Conservation (phyloP, 1,284 basidiomycete genomes). For the Sanghuangporus baumii region DNA sequence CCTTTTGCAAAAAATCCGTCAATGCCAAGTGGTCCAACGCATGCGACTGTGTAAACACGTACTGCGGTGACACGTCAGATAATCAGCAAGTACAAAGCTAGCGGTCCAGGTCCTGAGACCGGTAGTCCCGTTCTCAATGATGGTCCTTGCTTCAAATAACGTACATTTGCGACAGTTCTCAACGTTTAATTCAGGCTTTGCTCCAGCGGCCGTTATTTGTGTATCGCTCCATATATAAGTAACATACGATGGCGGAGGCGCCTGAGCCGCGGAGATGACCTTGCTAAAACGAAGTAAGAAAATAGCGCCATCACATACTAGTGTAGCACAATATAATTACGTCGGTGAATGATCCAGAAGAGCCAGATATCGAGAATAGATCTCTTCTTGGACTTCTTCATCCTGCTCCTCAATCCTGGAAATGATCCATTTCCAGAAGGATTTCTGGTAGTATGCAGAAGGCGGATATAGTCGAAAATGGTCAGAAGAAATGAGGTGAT, state of each 20-base stretch:
- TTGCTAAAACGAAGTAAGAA: conserved; percentile 1
- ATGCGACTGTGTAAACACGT: neutral
- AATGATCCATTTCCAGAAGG: conserved; percentile 71
- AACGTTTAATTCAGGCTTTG: conserved; percentile 24
- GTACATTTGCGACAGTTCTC: conserved; percentile 38
- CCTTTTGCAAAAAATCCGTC: conserved; percentile 32
- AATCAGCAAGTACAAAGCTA: conserved; percentile 59
- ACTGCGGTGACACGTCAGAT: conserved; percentile 45
- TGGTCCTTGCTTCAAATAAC: conserved; percentile 64
- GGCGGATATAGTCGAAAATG: conserved; percentile 57
- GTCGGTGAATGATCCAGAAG: conserved; percentile 35
- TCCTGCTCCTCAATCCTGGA: conserved; percentile 41
- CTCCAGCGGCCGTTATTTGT: conserved; percentile 19
- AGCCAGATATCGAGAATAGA: conserved; percentile 55
- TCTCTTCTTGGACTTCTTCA: conserved; percentile 56
- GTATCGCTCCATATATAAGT: conserved; percentile 54
- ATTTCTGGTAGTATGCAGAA: conserved; percentile 50
- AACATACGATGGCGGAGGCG: conserved; percentile 51
- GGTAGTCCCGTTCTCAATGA: conserved; percentile 69
- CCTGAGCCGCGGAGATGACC: conserved; percentile 24
- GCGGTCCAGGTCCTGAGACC: conserved; percentile 74
- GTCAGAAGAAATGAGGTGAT: conserved; percentile 40
- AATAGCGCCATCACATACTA: neutral
- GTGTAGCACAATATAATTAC: conserved; percentile 25
- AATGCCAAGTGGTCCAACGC: neutral